Evolutionary conservation across 805 yeast genomes (phyloP).

Genomic region (Candida oleophila): DNA sequence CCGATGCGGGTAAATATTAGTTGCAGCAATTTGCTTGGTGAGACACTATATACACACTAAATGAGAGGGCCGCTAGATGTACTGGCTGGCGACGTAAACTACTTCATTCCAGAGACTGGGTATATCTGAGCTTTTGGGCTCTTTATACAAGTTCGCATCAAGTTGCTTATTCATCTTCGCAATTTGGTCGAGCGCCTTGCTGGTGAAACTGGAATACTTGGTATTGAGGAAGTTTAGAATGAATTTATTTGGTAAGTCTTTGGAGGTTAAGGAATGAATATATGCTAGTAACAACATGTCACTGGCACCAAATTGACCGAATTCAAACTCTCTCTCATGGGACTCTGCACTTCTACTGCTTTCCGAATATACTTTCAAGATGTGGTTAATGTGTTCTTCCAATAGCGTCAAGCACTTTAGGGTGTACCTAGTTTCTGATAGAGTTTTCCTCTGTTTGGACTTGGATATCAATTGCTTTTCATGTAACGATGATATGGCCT

Average conservation of each 20-base stretch:
- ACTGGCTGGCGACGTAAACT: constrained; percentile 9
- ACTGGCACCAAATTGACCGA: constrained; percentile 17
- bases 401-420: constrained; percentile 29
- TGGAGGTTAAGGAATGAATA: constrained; percentile 28
- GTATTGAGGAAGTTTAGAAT: constrained; percentile 30
- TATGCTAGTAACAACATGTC: constrained; percentile 43
- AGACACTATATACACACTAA: neutral
- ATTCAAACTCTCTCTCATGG: no score
- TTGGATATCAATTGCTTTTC: constrained; percentile 34
- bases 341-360: constrained; percentile 9
- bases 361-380: constrained; percentile 15
- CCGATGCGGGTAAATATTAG: no score
- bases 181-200: constrained; percentile 10
- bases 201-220: constrained; percentile 29
- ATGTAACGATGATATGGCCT: constrained; percentile 37
- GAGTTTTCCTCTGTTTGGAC: constrained; percentile 27
- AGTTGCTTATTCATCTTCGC: constrained; percentile 8
- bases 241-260: constrained; percentile 42
- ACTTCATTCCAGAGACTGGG: constrained; percentile 40
- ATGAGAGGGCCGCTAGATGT: neutral
- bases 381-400: constrained; percentile 17
- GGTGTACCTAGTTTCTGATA: constrained; percentile 33
- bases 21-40: no score
- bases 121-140: constrained; percentile 24
- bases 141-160: constrained; percentile 14